phyloP scores from a whole-genome alignment of 768 basidiomycete genomes.

The Mycena filopes region DNA sequence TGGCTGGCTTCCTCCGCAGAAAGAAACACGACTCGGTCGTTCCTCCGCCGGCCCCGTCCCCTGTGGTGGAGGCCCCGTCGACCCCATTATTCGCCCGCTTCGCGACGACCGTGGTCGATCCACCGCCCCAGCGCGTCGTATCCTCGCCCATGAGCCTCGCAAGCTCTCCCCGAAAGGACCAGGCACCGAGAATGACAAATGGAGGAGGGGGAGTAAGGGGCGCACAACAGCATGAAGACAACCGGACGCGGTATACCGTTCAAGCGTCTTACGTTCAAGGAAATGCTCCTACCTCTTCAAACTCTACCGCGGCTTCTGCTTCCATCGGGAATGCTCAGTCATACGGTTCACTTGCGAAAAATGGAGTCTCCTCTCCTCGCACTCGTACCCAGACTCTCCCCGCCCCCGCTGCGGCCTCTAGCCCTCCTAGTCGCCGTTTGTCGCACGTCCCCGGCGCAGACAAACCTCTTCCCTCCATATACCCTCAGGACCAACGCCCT shows the following conservation, averaged over 20 bases:
- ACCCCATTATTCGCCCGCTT: constrained; percentile 34
- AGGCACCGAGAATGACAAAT: constrained; percentile 16
- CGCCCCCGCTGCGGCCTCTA: background rate
- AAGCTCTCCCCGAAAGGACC: constrained; percentile 17
- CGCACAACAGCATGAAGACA: constrained; percentile 20
- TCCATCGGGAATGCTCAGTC: constrained; percentile 17
- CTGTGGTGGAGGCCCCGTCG: background rate
- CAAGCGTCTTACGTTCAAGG: constrained; percentile 26
- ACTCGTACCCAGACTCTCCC: constrained; percentile 21
- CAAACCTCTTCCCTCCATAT: constrained; percentile 31
- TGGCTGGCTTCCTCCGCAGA: constrained; percentile 34
- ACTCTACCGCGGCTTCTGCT: constrained; percentile 21
- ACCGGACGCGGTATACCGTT: constrained; percentile 14
- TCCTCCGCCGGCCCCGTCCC: constrained; percentile 6
- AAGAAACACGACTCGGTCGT: constrained; percentile 25
- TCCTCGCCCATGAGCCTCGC: constrained; percentile 31
- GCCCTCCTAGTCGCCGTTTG: constrained; percentile 27
- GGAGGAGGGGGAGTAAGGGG: constrained; percentile 20
- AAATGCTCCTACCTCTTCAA: constrained; percentile 10
- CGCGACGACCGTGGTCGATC: constrained; percentile 8
- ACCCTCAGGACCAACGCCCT: constrained; percentile 11
- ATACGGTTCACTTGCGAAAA: constrained; percentile 15
- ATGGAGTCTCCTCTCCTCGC: constrained; percentile 17
- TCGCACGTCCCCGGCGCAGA: constrained; percentile 25
- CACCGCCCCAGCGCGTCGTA: constrained; percentile 26